Percentiles rank a stretch among this genome's conserved stretches.
Conservation (phyloP, 176 grass and related monocot species). For the Carex pumila region DNA sequence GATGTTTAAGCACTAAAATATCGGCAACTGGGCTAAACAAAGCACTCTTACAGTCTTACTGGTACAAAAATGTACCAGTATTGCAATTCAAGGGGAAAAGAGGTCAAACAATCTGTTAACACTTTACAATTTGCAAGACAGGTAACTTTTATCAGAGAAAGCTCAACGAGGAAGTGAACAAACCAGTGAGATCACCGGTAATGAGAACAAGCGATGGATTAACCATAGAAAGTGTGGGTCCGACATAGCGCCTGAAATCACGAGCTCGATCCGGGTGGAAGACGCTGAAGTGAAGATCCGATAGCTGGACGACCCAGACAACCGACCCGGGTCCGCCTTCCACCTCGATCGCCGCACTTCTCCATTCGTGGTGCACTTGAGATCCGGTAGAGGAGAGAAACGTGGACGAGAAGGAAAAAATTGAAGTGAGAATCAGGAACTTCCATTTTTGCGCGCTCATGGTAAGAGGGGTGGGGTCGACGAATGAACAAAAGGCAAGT, state of each 20-base stretch:
- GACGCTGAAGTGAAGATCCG: conserved; percentile 97
- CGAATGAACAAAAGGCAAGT: background rate
- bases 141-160: background rate
- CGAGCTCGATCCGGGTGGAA: conserved; percentile 85
- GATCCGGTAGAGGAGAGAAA: background rate
- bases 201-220: conserved; percentile 83
- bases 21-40: background rate
- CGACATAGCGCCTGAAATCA: conserved; percentile 77
- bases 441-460: background rate
- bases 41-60: background rate
- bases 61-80: background rate
- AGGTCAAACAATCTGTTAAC: background rate
- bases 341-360: conserved; percentile 38
- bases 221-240: conserved; percentile 61
- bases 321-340: conserved; percentile 54
- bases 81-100: background rate
- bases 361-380: background rate
- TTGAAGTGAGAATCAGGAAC: conserved; percentile 1
- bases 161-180: background rate
- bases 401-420: conserved; percentile 20
- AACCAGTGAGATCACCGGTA: conserved; percentile 95
- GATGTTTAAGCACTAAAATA: background rate
- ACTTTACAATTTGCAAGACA: background rate
- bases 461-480: background rate
- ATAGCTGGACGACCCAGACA: conserved; percentile 81